A percentile compares a stretch with the other conserved stretches of the same genome.
phyloP scores from a whole-genome alignment of 192 early-diverging fungal genomes.

The Mortierella hygrophila region DNA sequence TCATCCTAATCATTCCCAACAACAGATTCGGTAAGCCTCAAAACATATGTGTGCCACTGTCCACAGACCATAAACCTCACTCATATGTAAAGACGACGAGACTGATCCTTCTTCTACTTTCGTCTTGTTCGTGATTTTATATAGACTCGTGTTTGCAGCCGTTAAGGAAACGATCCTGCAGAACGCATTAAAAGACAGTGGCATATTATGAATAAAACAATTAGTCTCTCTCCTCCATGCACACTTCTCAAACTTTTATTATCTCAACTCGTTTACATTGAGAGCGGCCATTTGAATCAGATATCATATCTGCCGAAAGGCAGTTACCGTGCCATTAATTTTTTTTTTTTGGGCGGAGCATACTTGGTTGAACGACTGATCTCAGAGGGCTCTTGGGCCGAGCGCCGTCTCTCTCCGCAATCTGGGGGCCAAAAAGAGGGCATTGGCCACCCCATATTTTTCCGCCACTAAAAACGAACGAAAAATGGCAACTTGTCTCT shows the following conservation, averaged over 20 bases:
- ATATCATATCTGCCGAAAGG: too few relatives aligned
- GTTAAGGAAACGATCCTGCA: slow-evolving; percentile 94
- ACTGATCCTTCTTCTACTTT: background rate
- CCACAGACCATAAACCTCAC: background rate
- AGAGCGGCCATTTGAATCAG: too few relatives aligned
- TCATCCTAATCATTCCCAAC: background rate
- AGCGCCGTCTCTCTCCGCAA: too few relatives aligned
- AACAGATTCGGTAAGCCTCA: slow-evolving; percentile 40
- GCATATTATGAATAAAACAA: slow-evolving; percentile 67
- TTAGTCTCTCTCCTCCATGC: background rate
- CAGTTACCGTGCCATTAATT: too few relatives aligned
- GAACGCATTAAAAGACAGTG: slow-evolving; percentile 84
- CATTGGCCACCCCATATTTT: too few relatives aligned
- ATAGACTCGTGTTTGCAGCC: slow-evolving; percentile 87
- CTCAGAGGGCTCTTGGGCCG: too few relatives aligned
- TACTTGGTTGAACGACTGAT: background rate
- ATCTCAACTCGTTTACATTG: background rate
- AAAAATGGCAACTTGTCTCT: too few relatives aligned
- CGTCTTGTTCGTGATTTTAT: background rate
- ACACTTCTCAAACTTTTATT: too few relatives aligned
- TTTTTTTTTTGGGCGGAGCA: background rate
- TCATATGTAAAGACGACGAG: background rate
- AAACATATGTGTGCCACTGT: background rate
- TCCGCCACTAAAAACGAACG: too few relatives aligned
- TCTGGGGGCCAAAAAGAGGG: too few relatives aligned